A percentile compares a stretch with the other conserved stretches of the same genome.
phyloP scores from a whole-genome alignment of 441 rosid genomes.

The Euphorbia schlechtendalii region DNA sequence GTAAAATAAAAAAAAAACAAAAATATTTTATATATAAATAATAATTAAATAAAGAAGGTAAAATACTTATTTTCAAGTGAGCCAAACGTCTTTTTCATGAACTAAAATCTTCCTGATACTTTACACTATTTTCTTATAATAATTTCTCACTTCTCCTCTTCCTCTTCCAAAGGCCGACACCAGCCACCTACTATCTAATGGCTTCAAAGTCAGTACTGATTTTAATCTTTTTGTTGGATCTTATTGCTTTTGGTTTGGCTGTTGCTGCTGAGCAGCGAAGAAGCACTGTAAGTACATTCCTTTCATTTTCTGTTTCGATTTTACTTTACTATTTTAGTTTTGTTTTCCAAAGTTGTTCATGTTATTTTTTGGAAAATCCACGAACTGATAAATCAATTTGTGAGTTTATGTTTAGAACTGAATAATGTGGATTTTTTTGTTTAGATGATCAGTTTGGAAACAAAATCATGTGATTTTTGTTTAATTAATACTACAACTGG shows the following conservation, averaged over 20 bases:
- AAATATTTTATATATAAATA: too few relatives aligned
- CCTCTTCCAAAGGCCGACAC: too few relatives aligned
- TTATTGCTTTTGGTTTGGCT: conserved; percentile 85
- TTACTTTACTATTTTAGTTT: too few relatives aligned
- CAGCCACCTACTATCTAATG: conserved; percentile 14
- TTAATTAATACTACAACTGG: too few relatives aligned
- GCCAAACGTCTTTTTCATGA: conserved; percentile 18
- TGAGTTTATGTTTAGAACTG: neutral
- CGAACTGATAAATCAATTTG: neutral
- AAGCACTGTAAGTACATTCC: too few relatives aligned
- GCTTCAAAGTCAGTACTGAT: conserved; percentile 59
- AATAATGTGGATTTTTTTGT: too few relatives aligned
- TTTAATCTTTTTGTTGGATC: conserved; percentile 57
- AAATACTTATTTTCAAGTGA: conserved; percentile 20
- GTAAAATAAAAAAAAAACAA: too few relatives aligned
- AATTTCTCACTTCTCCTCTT: neutral
- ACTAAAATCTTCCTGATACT: conserved; percentile 7
- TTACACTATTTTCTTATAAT: neutral
- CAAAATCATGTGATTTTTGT: too few relatives aligned
- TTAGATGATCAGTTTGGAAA: too few relatives aligned
- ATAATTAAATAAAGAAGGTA: conserved; percentile 23
- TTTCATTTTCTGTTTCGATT: too few relatives aligned
- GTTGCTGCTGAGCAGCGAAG: conserved; percentile 95
- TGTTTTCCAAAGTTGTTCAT: too few relatives aligned
- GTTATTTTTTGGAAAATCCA: too few relatives aligned